Evolutionary conservation across 768 basidiomycete species (phyloP), one percentile per base, ranked within the genome.

Genomic region (Xerocomus potaroensis): DNA sequence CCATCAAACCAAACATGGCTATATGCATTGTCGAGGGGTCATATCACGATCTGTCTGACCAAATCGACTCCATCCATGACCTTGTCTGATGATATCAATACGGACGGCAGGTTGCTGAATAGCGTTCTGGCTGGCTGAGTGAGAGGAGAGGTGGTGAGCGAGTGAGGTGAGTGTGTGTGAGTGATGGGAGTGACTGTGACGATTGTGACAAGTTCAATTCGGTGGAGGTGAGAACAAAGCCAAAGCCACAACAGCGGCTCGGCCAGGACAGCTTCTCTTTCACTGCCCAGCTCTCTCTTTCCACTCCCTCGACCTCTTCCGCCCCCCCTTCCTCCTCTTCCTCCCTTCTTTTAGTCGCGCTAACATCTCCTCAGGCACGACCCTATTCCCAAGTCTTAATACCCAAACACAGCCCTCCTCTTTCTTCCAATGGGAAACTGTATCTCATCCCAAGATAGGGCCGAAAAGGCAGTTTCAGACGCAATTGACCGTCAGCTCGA

Each of bases 401-500:
- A 15, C 43, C 16, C 15, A 8, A 27, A 19, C 15, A 12, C 24
- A 9, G 8, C 37, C 37, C 15, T 22, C 9, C 11, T 5, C 18
- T 35, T 26, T 14, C 16, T 19, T 15, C n/a, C 55, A 42, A 86
- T 87, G 84, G 84, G 84, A 50, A 83, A 80, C 64, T 86, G 84
- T 63, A 70, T 83, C 34, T 85, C 73, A 46, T 63, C 67, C 26
- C 64, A 67, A 44, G 81, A 83, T 67, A 74, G 73, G 41, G 75
- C 72, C 24, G 81, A 76, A 53, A 80, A 77, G 62, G 75, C 77
- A 39, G 73, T 73, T 62, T 86, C 83, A 15, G 83, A 85, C 64
- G 71, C 73, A 59, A 93, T 93, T 57, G 91, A 93, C 75, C 79
- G 77, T 53, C 77, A 81, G 67, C 79, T 93, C 43, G 90, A 93